Evolutionary conservation across 345 rosid genomes (phyloP).

Genomic region (Salix udensis): DNA sequence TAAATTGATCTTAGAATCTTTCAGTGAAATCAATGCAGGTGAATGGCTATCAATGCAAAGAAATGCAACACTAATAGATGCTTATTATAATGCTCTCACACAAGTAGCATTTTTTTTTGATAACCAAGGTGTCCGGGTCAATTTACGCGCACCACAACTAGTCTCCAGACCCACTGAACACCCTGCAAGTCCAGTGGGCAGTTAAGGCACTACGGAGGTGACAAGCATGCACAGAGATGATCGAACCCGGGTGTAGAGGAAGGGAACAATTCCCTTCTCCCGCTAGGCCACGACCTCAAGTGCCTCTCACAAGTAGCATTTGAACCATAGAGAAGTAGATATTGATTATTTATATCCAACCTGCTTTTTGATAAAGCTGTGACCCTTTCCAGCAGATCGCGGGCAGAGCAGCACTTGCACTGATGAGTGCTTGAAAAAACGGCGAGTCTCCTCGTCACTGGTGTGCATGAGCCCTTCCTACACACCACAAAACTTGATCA

Average conservation of each 20-base stretch:
- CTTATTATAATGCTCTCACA: neutral
- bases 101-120: neutral
- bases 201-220: fast-evolving
- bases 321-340: slow-evolving; percentile 1
- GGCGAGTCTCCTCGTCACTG: slow-evolving; percentile 83
- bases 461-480: slow-evolving; percentile 87
- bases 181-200: too few species aligned
- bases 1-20: too few species aligned
- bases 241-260: too few species aligned
- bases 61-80: too few species aligned
- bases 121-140: too few species aligned
- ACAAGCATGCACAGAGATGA: too few species aligned
- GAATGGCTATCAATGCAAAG: too few species aligned
- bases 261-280: too few species aligned
- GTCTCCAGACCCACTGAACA: too few species aligned
- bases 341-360: slow-evolving; percentile 35
- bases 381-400: slow-evolving; percentile 77
- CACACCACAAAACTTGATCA: slow-evolving; percentile 23
- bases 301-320: neutral
- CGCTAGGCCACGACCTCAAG: too few species aligned
- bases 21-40: too few species aligned
- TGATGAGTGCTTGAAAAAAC: slow-evolving; percentile 79
- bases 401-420: slow-evolving; percentile 91
- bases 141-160: too few species aligned
- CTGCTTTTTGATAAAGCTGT: slow-evolving; percentile 73